Conservation (phyloP, 768 basidiomycete genomes). For the Xerocomellus dryophilus region DNA sequence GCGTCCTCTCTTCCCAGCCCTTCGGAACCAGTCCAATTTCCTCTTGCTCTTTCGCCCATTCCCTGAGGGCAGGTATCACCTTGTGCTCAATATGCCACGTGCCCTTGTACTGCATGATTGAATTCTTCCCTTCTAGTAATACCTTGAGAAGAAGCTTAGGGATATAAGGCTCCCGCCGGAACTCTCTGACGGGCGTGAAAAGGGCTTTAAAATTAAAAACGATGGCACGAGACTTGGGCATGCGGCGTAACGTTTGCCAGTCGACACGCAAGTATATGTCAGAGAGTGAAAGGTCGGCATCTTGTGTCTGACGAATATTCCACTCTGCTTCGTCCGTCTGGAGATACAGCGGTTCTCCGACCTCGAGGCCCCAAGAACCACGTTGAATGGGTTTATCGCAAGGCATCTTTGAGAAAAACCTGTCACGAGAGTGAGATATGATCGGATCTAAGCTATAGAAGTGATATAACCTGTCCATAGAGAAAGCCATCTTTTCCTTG, state of each 20-base stretch:
- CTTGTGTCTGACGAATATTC: slow-evolving; percentile 32
- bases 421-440: slow-evolving; percentile 14
- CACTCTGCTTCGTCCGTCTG: slow-evolving; percentile 41
- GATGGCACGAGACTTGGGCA: slow-evolving; percentile 47
- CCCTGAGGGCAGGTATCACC: slow-evolving; percentile 43
- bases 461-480: slow-evolving; percentile 44
- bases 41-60: slow-evolving; percentile 50
- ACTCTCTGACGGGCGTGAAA: slow-evolving; percentile 46
- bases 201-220: slow-evolving; percentile 54
- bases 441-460: not conserved
- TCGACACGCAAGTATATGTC: slow-evolving; percentile 49
- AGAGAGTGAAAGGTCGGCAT: slow-evolving; percentile 36
- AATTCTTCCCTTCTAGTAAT: slow-evolving; percentile 37
- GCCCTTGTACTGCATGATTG: slow-evolving; percentile 45
- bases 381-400: slow-evolving; percentile 50
- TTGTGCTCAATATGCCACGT: slow-evolving; percentile 42
- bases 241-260: slow-evolving; percentile 52
- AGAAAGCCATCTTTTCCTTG: slow-evolving; percentile 45
- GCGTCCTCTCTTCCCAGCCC: slow-evolving; percentile 48
- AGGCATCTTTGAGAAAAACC: slow-evolving; percentile 48
- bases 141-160: slow-evolving; percentile 46
- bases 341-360: slow-evolving; percentile 47
- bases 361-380: slow-evolving; percentile 50
- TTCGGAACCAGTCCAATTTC: slow-evolving; percentile 43
- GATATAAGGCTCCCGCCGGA: slow-evolving; percentile 46